phyloP scores from a whole-genome alignment of 2,329 filamentous ascomycete genomes.

The Hymenoscyphus albidus region DNA sequence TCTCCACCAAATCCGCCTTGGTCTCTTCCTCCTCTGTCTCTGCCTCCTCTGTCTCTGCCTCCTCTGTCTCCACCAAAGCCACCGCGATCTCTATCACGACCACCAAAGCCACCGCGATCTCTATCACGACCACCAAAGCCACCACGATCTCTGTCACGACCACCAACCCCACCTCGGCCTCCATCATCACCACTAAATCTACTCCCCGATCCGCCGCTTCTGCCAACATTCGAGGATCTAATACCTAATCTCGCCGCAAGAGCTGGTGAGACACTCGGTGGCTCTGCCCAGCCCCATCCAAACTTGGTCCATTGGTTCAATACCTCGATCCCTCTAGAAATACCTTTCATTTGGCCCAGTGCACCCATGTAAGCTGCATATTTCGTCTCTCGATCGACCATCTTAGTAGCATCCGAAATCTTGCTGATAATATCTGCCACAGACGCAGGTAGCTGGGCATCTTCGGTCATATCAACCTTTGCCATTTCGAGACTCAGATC shows the following conservation, averaged over 20 bases:
- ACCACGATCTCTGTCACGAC: slow-evolving; percentile 15
- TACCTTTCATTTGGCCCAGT: slow-evolving; percentile 17
- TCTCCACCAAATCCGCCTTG: not conserved
- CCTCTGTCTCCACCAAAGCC: not conserved
- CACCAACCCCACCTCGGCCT: slow-evolving; percentile 16
- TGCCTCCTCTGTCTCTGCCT: not conserved
- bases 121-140: slow-evolving; percentile 13
- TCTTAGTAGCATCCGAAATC: slow-evolving; percentile 30
- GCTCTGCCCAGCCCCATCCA: slow-evolving; percentile 34
- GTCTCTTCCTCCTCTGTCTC: not conserved
- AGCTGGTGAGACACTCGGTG: slow-evolving; percentile 25
- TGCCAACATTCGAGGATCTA: slow-evolving; percentile 7
- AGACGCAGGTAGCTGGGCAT: slow-evolving; percentile 33
- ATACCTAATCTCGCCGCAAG: slow-evolving; percentile 28
- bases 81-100: not conserved
- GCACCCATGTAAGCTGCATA: slow-evolving; percentile 28
- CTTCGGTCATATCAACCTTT: slow-evolving; percentile 34
- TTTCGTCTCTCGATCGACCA: slow-evolving; percentile 27
- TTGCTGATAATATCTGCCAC: slow-evolving; percentile 29
- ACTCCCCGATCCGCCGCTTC: slow-evolving; percentile 13
- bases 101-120: slow-evolving; percentile 13
- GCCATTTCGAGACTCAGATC: slow-evolving; percentile 28
- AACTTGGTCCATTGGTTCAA: slow-evolving; percentile 33
- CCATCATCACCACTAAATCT: slow-evolving; percentile 7
- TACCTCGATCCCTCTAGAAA: slow-evolving; percentile 13